A percentile compares a stretch with the other conserved stretches of the same genome.
These are phyloP conservation scores for Tylopilus balloui DNA, from an alignment of 768 basidiomycete species.

Conservation along the genomic window DNA sequence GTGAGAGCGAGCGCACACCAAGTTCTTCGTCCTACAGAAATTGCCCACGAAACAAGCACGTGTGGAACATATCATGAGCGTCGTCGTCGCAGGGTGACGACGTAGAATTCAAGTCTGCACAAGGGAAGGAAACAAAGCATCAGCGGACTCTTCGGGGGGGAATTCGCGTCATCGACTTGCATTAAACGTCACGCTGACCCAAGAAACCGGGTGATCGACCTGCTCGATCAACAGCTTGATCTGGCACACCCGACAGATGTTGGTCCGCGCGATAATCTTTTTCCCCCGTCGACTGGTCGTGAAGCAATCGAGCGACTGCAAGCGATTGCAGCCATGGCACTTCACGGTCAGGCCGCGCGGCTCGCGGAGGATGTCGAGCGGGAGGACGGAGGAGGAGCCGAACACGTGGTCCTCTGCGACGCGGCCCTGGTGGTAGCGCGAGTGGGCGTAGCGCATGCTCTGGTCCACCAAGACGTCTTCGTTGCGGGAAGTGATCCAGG, in stretches of 20 bases:
- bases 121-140: background rate
- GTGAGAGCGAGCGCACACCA: background rate
- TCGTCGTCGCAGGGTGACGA: too few relatives aligned
- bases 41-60: background rate
- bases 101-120: constrained; percentile 5
- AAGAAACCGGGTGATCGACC: constrained; percentile 17
- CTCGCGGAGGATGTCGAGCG: constrained; percentile 26
- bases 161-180: constrained; percentile 9
- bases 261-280: constrained; percentile 23
- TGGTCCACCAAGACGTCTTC: constrained; percentile 16
- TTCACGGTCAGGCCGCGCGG: constrained; percentile 22
- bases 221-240: constrained; percentile 29
- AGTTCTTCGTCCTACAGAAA: background rate
- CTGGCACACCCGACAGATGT: constrained; percentile 27
- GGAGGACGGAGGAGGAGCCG: constrained; percentile 19
- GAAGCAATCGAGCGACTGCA: constrained; percentile 30
- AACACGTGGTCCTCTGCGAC: constrained; percentile 24
- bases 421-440: constrained; percentile 28
- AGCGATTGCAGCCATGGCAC: constrained; percentile 24
- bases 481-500: constrained; percentile 22
- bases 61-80: constrained; percentile 3
- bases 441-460: constrained; percentile 29
- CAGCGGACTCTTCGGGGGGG: constrained; percentile 8
- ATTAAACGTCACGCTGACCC: constrained; percentile 18
- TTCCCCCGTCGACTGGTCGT: constrained; percentile 11